Conservation (phyloP, 1,139 yeast genomes). For the Debaryomyces psychrophilus region DNA sequence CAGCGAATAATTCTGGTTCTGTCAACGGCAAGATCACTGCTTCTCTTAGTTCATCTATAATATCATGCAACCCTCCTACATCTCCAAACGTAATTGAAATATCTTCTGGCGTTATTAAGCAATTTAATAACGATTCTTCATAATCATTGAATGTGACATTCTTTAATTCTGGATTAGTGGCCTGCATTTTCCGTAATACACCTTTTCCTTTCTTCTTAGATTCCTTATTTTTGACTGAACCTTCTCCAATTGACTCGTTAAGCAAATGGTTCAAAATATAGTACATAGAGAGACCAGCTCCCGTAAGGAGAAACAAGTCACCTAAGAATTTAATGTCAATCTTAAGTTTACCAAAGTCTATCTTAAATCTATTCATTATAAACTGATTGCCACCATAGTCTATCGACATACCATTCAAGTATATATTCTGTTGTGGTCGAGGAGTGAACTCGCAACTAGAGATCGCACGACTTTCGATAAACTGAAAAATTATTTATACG, state of each 20-base stretch:
- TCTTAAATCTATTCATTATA: constrained; percentile 37
- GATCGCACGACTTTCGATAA: constrained; percentile 8
- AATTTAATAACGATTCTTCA: constrained; percentile 72
- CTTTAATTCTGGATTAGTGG: constrained; percentile 61
- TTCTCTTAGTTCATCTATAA: constrained; percentile 83
- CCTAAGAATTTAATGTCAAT: constrained; percentile 59
- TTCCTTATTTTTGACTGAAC: constrained; percentile 61
- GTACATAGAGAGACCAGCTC: constrained; percentile 82
- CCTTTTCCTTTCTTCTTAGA: constrained; percentile 67
- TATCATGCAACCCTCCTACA: constrained; percentile 84
- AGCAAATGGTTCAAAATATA: constrained; percentile 65
- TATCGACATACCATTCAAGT: not conserved
- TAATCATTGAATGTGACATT: constrained; percentile 65
- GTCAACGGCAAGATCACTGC: constrained; percentile 88
- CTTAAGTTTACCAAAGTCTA: constrained; percentile 47
- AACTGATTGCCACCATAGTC: not conserved
- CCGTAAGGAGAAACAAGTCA: constrained; percentile 73
- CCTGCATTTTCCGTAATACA: constrained; percentile 61
- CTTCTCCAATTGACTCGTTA: constrained; percentile 54
- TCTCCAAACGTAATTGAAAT: constrained; percentile 74
- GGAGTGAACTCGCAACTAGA: not conserved
- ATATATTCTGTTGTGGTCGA: constrained; percentile 1
- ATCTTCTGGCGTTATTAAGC: constrained; percentile 85
- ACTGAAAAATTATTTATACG: constrained; percentile 7
- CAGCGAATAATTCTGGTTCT: constrained; percentile 63